Percentiles rank a stretch among this genome's conserved stretches.
Conservation (phyloP, 2,329 filamentous ascomycete genomes). For the Cercospora berteroae region DNA sequence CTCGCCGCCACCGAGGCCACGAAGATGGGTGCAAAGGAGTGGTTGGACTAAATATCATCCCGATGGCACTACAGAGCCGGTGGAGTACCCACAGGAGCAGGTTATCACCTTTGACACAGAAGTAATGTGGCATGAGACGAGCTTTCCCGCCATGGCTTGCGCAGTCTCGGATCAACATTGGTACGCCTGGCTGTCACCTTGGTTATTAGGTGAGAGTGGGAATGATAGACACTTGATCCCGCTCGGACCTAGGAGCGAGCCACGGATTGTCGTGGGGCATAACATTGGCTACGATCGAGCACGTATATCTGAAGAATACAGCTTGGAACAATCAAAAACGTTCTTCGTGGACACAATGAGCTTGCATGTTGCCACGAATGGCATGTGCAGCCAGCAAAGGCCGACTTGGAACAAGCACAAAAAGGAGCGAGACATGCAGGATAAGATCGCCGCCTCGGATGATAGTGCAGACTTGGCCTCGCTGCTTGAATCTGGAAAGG, state of each 20-base stretch:
- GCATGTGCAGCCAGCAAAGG: conserved; percentile 95
- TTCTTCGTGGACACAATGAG: conserved; percentile 98
- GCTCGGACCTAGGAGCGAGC: conserved; percentile 69
- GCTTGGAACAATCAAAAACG: conserved; percentile 75
- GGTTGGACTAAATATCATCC: conserved; percentile 92
- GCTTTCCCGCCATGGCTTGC: conserved; percentile 95
- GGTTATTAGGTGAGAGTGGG: conserved; percentile 80
- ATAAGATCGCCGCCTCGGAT: conserved; percentile 71
- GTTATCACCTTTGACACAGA: conserved; percentile 94
- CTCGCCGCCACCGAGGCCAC: conserved; percentile 59
- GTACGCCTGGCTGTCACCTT: conserved; percentile 97
- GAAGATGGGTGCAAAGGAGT: conserved; percentile 72
- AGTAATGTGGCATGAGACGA: conserved; percentile 90
- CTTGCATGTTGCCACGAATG: conserved; percentile 93
- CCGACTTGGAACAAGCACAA: conserved; percentile 97
- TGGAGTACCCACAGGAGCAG: conserved; percentile 74
- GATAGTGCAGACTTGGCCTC: conserved; percentile 68
- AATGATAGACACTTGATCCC: conserved; percentile 80
- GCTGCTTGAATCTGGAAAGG: conserved; percentile 64
- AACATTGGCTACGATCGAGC: conserved; percentile 95
- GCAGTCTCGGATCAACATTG: conserved; percentile 84
- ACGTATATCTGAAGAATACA: conserved; percentile 84
- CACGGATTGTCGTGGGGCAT: conserved; percentile 84
- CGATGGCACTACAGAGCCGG: conserved; percentile 68
- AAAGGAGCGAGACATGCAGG: conserved; percentile 80